Base-by-base conservation (phyloP, 495 filamentous ascomycete species). In the Clohesyomyces aquaticus region DNA sequence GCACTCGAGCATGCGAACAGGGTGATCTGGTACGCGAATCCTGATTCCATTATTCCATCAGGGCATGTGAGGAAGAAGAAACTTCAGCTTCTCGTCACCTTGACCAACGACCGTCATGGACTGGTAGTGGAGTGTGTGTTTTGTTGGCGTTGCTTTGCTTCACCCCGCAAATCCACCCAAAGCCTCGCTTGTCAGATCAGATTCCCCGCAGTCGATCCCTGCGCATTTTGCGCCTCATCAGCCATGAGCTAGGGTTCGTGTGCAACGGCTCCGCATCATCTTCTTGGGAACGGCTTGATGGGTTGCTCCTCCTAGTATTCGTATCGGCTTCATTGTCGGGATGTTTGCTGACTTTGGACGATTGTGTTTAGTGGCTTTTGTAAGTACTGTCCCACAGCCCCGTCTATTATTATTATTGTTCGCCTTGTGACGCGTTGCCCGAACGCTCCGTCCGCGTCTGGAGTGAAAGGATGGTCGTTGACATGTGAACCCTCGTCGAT, bases 1-100 rank as follows among this genome's bases (percentile, higher is more conserved):
- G 79, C 81, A 0, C 87, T 89, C 59, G 92, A 96, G 76, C 89
- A 91, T 77, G 92, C 91, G 2, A 90, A 90, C 66, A 77, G 91
- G 42, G 96, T 96, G 92, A 85, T 96, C 22, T 96, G 91, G 81
- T 82, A 77, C 51, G 78, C 67, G 46, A 32, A 61, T 42, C 3
- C 21, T 55, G 18, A n/a, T 42, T 35, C 28, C 41, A 3, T 25
- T 25, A 8, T 27, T 53, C 32, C 10, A n/a, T n/a, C n/a, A n/a
- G n/a, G n/a, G 29, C 49, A 27, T 56, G 50, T 54, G 50, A 38
- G 32, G 6, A 6, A 14, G 32, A 38, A 38, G 32, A 38, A 38
- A 38, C 14, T 38, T 38, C 6, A 38, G 14, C 14, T 38, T 38
- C 6, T 38, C 32, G 14, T 38, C 32, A 38, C 32, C 32, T 28